phyloP scores from a whole-genome alignment of 2,329 filamentous ascomycete species.

The Arachnomyces sp. region DNA sequence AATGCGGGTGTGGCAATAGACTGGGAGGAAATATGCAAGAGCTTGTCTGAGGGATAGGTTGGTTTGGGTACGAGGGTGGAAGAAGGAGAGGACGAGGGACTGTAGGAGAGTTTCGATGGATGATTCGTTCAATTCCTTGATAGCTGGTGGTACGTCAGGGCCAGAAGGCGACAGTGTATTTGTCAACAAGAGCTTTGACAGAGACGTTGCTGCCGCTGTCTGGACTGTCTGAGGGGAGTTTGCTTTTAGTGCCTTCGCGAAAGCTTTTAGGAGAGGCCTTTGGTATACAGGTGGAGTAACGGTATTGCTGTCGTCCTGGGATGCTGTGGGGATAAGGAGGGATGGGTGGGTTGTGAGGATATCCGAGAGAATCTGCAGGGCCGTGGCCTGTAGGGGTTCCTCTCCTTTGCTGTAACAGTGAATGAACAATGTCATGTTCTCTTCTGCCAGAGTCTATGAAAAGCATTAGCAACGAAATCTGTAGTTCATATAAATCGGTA shows the following conservation, averaged over 20 bases:
- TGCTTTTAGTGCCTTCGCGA: conserved; percentile 69
- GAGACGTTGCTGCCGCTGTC: conserved; percentile 68
- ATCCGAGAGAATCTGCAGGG: conserved; percentile 84
- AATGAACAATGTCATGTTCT: conserved; percentile 87
- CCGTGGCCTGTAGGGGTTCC: conserved; percentile 77
- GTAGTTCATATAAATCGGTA: background rate
- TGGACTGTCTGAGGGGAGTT: conserved; percentile 65
- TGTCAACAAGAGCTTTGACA: conserved; percentile 78
- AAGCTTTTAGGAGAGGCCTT: conserved; percentile 71
- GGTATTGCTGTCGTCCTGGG: conserved; percentile 39
- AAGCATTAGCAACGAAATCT: conserved; percentile 2
- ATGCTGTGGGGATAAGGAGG: conserved; percentile 53
- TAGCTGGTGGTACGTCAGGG: conserved; percentile 46
- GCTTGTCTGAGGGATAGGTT: conserved; percentile 81
- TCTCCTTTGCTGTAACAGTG: conserved; percentile 95
- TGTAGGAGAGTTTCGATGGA: conserved; percentile 67
- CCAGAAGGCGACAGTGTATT: conserved; percentile 52
- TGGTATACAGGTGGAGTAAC: conserved; percentile 40
- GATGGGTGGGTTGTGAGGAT: conserved; percentile 83
- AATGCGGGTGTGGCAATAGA: conserved; percentile 78
- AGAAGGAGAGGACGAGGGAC: conserved; percentile 77
- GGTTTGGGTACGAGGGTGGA: conserved; percentile 69
- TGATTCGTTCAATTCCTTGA: conserved; percentile 43
- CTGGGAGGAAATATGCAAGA: conserved; percentile 86
- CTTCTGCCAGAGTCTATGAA: conserved; percentile 66